Conservation (phyloP, 306 rosid genomes). For the Sesbania bispinosa region DNA sequence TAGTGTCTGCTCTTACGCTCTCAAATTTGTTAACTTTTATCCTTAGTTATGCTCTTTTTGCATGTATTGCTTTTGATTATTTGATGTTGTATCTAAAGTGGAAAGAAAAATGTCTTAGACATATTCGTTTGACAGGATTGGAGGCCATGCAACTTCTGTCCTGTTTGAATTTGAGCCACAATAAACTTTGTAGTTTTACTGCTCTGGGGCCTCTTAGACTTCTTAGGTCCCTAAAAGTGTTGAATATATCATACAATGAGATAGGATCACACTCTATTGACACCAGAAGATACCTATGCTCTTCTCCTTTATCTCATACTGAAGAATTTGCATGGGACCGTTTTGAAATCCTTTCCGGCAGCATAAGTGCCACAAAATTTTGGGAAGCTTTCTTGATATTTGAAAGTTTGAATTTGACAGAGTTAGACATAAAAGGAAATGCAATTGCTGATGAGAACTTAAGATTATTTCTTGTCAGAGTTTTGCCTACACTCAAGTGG, state of each 20-base stretch:
- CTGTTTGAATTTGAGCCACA: conserved; percentile 71
- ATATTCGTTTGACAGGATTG: conserved; percentile 60
- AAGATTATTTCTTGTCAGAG: conserved; percentile 51
- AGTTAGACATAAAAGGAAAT: conserved; percentile 60
- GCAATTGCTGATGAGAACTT: conserved; percentile 53
- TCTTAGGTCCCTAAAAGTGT: conserved; percentile 58
- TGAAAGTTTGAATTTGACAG: conserved; percentile 55
- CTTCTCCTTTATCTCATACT: conserved; percentile 70
- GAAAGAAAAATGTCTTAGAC: conserved; percentile 10
- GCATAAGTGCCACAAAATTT: conserved; percentile 26
- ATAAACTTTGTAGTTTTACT: conserved; percentile 65
- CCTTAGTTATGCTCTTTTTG: not conserved
- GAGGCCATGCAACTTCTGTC: conserved; percentile 88
- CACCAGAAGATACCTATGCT: conserved; percentile 62
- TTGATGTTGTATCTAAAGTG: not conserved
- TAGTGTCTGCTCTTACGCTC: too few relatives aligned
- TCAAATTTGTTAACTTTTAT: not conserved
- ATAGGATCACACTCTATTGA: conserved; percentile 66
- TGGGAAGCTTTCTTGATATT: conserved; percentile 79
- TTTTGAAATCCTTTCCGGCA: conserved; percentile 30
- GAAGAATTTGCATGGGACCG: conserved; percentile 57
- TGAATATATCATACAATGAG: conserved; percentile 71
- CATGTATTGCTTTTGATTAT: not conserved
- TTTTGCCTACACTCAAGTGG: conserved; percentile 46
- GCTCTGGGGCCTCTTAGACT: conserved; percentile 66